Base-by-base conservation (phyloP, 768 basidiomycete species). In the Leccinum fibrillosum region DNA sequence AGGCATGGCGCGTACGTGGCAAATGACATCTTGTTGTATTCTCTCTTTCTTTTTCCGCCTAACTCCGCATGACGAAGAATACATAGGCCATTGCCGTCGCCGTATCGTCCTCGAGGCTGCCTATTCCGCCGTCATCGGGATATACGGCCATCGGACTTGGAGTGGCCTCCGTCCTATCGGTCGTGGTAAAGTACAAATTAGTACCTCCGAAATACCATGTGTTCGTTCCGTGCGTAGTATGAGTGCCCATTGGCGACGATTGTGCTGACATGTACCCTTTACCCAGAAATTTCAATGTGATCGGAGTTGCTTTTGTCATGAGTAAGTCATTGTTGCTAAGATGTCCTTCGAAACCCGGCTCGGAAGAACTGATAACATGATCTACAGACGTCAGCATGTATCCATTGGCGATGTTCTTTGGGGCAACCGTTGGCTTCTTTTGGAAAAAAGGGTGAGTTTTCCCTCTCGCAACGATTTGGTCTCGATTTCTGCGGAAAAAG, bases 211-310 rank as follows among this genome's bases (percentile, higher is more conserved):
- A 55, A 34, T 51, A 54, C 23, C 55, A 57, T 37, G 56, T 26
- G 28, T 48, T 57, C 19, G 25, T 58, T 37, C 45, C 56, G 56
- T 58, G 35, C 32, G 56, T 57, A 13, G 45, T 26, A 26, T 26
- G 0, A 26, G 26, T 26, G 26, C 26, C 26, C 26, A 26, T 26
- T 8, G 26, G 26, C 26, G 26, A 26, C 26, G 26, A 26, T 28
- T 10, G 15, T 26, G 13, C 26, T 49, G 8, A 28, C 26, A 13
- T 10, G 15, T 30, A 4, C 21, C 26, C 4, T 45, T 48, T 23
- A 3, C 32, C 2, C 21, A 58, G 56, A 37, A 30, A 47, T 19
- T 47, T 57, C 2, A 47, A 47, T 4, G 32, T 32, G 32, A 57
- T 57, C 4, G 55, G 42, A 35, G 17, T 47, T 5, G 30, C 39